Evolutionary conservation across 352 stramenopile genomes (phyloP), one percentile per base, ranked within the genome.

Genomic region (Discostella stelligera): DNA sequence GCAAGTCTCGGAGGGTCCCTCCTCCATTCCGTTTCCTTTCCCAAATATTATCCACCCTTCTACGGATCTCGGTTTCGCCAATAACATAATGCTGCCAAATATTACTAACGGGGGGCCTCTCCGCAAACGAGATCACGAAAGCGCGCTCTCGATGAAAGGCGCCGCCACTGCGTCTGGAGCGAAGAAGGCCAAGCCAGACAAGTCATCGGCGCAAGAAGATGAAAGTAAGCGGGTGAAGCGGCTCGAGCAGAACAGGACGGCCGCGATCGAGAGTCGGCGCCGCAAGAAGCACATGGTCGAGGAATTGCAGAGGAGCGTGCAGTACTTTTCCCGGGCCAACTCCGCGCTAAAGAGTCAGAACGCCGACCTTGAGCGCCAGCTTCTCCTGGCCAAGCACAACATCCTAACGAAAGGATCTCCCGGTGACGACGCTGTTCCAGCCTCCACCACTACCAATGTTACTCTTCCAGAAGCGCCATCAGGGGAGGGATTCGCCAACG

Each of bases 241-340:
- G 18, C 71, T 92, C 1, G 87, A 91, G 62, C 83, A 91, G 50
- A 92, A 92, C 66, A 68, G 87, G 11, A 91, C 88, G 60, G 86
- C 86, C 37, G 88, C 88, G 10, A 63, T 82, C 48, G 88, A 94
- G 63, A 90, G 79, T 8, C 69, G 88, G 11, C 52, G 84, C 14
- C 63, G 88, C 13, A 94, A 94, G 71, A 92, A 92, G 70, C 66
- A 85, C 6, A 88, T 90, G 80, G 82, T 92, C 50, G 88, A 90
- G 71, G 85, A 91, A 39, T 79, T 94, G 16, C 83, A 92, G 66
- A 53, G 84, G 8, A 84, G 64, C 66, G 80, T 94, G 27, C 83
- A 89, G n/a, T 90, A 91, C 71, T 90, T 91, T 46, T 88, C 83
- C 25, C 59, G 80, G 41, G 78, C 87, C 50, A 94, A 94, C 70